phyloP scores from a whole-genome alignment of 768 basidiomycete species.

The Psilocybe sp. region DNA sequence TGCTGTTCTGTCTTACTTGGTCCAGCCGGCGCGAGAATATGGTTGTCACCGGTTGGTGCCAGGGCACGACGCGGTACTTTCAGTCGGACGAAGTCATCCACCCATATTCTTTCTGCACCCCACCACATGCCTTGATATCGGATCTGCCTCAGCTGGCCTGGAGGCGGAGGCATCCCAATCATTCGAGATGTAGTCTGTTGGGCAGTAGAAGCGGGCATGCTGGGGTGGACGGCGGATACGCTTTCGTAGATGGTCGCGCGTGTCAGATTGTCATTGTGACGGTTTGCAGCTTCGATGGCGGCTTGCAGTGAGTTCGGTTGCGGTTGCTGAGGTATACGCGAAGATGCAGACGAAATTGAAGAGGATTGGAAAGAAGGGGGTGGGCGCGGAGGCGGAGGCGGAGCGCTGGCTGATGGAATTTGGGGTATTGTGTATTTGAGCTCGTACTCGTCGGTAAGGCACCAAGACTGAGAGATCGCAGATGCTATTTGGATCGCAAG shows the following conservation, averaged over 20 bases:
- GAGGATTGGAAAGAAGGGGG: not conserved
- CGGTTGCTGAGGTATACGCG: constrained; percentile 13
- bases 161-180: constrained; percentile 13
- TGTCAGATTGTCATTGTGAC: constrained; percentile 29
- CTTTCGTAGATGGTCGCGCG: constrained; percentile 12
- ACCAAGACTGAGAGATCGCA: constrained; percentile 61
- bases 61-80: constrained; percentile 66
- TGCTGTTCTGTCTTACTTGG: constrained; percentile 37
- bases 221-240: constrained; percentile 14
- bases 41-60: constrained; percentile 60
- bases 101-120: constrained; percentile 88
- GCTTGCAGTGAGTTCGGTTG: constrained; percentile 30
- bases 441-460: constrained; percentile 71
- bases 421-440: constrained; percentile 47
- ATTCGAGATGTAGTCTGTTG: constrained; percentile 22
- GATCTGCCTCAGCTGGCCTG: constrained; percentile 36
- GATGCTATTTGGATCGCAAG: constrained; percentile 73
- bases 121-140: constrained; percentile 85
- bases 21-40: constrained; percentile 62
- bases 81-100: constrained; percentile 78
- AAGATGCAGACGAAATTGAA: constrained; percentile 12
- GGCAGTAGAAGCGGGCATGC: constrained; percentile 19
- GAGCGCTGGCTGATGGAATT: constrained; percentile 8
- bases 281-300: constrained; percentile 44
- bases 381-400: constrained; percentile 10